Evolutionary conservation across 495 filamentous ascomycete genomes (phyloP), one percentile per base, ranked within the genome.

Genomic region (Penicillium dipodomyicola): DNA sequence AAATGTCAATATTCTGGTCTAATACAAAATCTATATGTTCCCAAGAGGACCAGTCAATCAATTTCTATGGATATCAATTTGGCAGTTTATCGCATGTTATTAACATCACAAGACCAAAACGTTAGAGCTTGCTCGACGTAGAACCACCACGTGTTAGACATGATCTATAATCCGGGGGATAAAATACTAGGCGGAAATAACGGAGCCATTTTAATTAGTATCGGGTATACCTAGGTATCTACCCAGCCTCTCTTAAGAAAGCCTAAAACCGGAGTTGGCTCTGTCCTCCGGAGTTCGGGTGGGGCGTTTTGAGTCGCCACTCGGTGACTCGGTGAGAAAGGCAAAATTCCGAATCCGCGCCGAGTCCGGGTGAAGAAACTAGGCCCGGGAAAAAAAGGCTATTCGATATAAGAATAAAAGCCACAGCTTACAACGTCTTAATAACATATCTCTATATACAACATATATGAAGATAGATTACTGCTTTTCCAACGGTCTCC

Each of bases 241-340:
- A n/a, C n/a, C n/a, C n/a, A n/a, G n/a, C n/a, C n/a, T n/a, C n/a
- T n/a, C n/a, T n/a, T n/a, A n/a, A n/a, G n/a, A n/a, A n/a, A n/a
- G n/a, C n/a, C n/a, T n/a, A n/a, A n/a, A n/a, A n/a, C 41, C 52
- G 52, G 52, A 54, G 52, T 46, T 46, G 1, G 15, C 4, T 7
- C 22, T 29, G 0, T 8, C 3, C 43, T 54, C 52, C 52, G 42
- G 19, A 19, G 42, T 19, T 14, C 25, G 30, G 33, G 32, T 29
- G 41, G 52, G 52, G 20, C 46, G 5, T 23, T 14, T 46, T 27
- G 19, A 37, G 41, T 54, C 46, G 52, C 52, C 52, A 54, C 52
- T 41, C 20, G 32, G 35, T n/a, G 33, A 14, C 33, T 35, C 47
- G 48, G 48, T 40, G 49, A 51, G 35, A 51, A 51, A 27, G 22